Evolutionary conservation across 208 protist genomes (phyloP).

Genomic region (Trypanosoma rangeli): DNA sequence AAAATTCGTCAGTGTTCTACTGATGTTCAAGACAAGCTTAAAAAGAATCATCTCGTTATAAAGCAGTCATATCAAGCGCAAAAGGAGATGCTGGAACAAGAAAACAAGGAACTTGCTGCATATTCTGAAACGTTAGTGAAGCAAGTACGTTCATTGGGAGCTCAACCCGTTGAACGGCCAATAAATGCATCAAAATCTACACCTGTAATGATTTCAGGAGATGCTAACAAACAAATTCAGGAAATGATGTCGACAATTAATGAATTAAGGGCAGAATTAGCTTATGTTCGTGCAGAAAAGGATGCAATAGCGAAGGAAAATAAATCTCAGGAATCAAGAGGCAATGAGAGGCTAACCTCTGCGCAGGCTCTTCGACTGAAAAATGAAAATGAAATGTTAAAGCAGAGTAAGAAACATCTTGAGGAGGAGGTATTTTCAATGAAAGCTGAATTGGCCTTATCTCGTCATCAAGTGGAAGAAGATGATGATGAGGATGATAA

Average conservation of each 20-base stretch:
- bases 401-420: slow-evolving; percentile 19
- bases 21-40: slow-evolving; percentile 40
- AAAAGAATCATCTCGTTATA: slow-evolving; percentile 41
- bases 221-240: slow-evolving; percentile 29
- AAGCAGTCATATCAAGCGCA: slow-evolving; percentile 40
- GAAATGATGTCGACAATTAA: slow-evolving; percentile 25
- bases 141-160: slow-evolving; percentile 23
- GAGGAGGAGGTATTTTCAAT: slow-evolving; percentile 30
- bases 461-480: slow-evolving; percentile 26
- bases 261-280: slow-evolving; percentile 27
- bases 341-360: slow-evolving; percentile 20
- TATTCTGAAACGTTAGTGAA: slow-evolving; percentile 20
- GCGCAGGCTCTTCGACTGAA: slow-evolving; percentile 26
- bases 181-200: slow-evolving; percentile 12
- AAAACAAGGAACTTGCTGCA: slow-evolving; percentile 27
- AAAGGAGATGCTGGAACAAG: slow-evolving; percentile 29
- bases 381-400: slow-evolving; percentile 24
- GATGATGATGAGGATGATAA: slow-evolving; percentile 31
- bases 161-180: slow-evolving; percentile 7
- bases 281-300: slow-evolving; percentile 25
- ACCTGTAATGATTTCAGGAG: slow-evolving; percentile 22
- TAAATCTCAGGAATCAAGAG: slow-evolving; percentile 11
- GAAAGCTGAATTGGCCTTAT: slow-evolving; percentile 23
- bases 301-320: slow-evolving; percentile 25
- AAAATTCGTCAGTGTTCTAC: slow-evolving; percentile 25